phyloP scores from a whole-genome alignment of 2,329 filamentous ascomycete genomes.

The Tolypocladium pustulatum region DNA sequence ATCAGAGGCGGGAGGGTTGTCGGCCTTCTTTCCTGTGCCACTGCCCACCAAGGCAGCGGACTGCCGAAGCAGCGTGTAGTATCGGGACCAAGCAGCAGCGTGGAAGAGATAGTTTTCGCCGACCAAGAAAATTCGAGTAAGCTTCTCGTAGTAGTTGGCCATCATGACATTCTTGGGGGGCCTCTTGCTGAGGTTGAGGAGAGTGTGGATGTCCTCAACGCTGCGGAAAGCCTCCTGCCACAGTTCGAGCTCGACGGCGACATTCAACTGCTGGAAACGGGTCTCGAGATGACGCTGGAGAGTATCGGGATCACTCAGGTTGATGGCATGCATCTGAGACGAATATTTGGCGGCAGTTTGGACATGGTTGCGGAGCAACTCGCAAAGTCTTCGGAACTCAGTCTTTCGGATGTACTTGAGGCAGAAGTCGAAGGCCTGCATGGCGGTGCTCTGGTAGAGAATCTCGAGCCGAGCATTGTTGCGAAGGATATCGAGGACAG shows the following conservation, averaged over 20 bases:
- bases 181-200: constrained; percentile 95
- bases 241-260: constrained; percentile 91
- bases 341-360: constrained; percentile 99
- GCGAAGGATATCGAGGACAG: constrained; percentile 94
- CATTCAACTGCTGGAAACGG: constrained; percentile 95
- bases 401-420: constrained; percentile 98
- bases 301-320: constrained; percentile 93
- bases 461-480: constrained; percentile 97
- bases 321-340: constrained; percentile 98
- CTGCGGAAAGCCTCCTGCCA: constrained; percentile 99
- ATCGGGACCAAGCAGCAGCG: constrained; percentile 91
- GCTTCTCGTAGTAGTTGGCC: constrained; percentile 99
- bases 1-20: constrained; percentile 84
- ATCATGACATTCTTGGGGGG: constrained; percentile 99
- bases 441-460: constrained; percentile 96
- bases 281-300: constrained; percentile 96
- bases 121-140: constrained; percentile 95
- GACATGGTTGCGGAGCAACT: constrained; percentile 95
- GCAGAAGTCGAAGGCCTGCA: constrained; percentile 98
- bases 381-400: constrained; percentile 96
- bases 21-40: constrained; percentile 83
- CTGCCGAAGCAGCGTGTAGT: constrained; percentile 92
- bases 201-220: constrained; percentile 96
- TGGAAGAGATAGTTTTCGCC: constrained; percentile 99
- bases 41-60: constrained; percentile 74